These are phyloP conservation scores for Alternaria alternata DNA, from an alignment of 2,329 filamentous ascomycete species.

Conservation along the genomic window DNA sequence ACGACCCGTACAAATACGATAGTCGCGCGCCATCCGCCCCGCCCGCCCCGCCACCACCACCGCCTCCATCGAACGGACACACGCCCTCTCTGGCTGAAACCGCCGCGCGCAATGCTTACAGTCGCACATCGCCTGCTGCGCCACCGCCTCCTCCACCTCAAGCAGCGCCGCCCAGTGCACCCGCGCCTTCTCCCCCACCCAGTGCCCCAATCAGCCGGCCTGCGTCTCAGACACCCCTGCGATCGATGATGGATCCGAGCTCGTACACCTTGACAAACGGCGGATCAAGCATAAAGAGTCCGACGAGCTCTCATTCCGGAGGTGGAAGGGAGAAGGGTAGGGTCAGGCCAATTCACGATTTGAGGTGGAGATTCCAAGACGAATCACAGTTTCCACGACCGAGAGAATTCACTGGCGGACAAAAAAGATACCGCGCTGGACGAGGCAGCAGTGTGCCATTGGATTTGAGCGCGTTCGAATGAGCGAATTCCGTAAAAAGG, in stretches of 20 bases:
- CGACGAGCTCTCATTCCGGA: conserved; percentile 29
- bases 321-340: conserved; percentile 36
- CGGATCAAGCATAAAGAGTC: conserved; percentile 35
- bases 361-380: conserved; percentile 85
- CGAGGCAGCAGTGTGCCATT: conserved; percentile 93
- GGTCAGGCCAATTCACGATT: conserved; percentile 72
- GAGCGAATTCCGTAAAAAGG: conserved; percentile 1
- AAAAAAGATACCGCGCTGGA: conserved; percentile 85
- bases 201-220: conserved; percentile 40
- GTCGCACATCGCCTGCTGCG: conserved; percentile 53
- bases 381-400: conserved; percentile 86
- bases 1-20: conserved; percentile 56
- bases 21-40: conserved; percentile 37
- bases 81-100: conserved; percentile 63
- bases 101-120: conserved; percentile 67
- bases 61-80: conserved; percentile 50
- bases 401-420: conserved; percentile 76
- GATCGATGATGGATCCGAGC: conserved; percentile 75
- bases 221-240: conserved; percentile 57
- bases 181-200: conserved; percentile 50
- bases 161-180: conserved; percentile 56
- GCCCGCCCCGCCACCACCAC: conserved; percentile 63
- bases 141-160: conserved; percentile 41
- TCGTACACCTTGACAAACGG: conserved; percentile 70
- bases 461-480: conserved; percentile 72